Evolutionary conservation across 2,329 filamentous ascomycete species (phyloP).

Genomic region (Aspergillus hiratsukae): DNA sequence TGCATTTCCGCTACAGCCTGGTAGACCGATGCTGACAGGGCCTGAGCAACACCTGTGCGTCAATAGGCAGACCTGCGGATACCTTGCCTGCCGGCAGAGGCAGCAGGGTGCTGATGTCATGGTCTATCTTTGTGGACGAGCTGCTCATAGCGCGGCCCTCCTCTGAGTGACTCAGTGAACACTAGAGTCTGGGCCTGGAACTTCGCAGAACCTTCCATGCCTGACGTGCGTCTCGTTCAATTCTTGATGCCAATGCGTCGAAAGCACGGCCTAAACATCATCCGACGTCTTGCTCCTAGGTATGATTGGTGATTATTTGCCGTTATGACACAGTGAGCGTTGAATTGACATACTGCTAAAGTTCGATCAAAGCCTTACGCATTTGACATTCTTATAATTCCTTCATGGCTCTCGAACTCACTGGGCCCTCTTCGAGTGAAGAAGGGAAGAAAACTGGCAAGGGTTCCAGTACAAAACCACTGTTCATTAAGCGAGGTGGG

Average conservation of each 20-base stretch:
- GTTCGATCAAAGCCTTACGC: background rate
- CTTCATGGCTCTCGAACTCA: background rate
- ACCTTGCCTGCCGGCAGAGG: background rate
- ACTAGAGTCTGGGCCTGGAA: background rate
- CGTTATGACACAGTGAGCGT: background rate
- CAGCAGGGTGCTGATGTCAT: background rate
- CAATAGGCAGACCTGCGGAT: background rate
- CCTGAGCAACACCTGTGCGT: background rate
- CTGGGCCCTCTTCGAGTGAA: background rate
- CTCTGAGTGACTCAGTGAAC: background rate
- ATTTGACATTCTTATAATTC: background rate
- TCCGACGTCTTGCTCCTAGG: background rate
- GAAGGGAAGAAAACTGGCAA: background rate
- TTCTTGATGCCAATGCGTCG: background rate
- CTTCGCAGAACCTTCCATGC: background rate
- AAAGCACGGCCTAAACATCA: background rate
- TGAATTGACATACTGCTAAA: background rate
- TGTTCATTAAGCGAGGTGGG: no score
- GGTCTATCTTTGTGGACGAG: background rate
- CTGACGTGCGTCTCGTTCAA: background rate
- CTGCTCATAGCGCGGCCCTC: background rate
- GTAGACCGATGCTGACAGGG: conserved; percentile 10
- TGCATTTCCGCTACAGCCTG: conserved; percentile 22
- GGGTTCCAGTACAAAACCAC: no score
- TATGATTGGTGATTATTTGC: background rate